Evolutionary conservation across 1,284 basidiomycete species (phyloP).

Genomic region (Blastosporella zonata): DNA sequence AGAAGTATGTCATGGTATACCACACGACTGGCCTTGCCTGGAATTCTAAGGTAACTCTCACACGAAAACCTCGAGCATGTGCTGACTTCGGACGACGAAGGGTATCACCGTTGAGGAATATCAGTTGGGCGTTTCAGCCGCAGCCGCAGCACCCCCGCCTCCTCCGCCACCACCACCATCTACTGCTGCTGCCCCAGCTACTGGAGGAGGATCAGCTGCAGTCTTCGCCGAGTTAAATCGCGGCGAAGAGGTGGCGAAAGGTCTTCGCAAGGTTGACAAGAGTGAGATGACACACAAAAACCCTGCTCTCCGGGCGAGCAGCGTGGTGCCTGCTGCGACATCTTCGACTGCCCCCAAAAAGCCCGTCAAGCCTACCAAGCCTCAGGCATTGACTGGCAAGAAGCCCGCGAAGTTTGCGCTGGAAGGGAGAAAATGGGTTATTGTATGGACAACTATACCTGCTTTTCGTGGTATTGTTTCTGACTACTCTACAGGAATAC

Average conservation of each 20-base stretch:
- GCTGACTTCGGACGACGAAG: constrained; percentile 32
- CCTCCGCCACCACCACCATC: constrained; percentile 48
- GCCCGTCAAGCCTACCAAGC: constrained; percentile 79
- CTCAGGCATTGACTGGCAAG: constrained; percentile 76
- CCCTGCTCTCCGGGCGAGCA: constrained; percentile 73
- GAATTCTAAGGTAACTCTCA: constrained; percentile 71
- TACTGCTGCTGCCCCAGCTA: constrained; percentile 43
- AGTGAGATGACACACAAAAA: constrained; percentile 99
- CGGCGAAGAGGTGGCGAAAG: constrained; percentile 87
- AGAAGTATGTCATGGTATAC: constrained; percentile 83
- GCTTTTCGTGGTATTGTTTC: background rate
- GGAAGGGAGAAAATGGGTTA: constrained; percentile 92
- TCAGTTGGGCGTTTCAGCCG: constrained; percentile 30
- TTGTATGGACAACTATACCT: constrained; percentile 53
- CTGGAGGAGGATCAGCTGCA: constrained; percentile 67
- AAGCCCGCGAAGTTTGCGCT: constrained; percentile 91
- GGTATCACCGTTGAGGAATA: constrained; percentile 63
- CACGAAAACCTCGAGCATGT: background rate
- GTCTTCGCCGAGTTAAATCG: constrained; percentile 94
- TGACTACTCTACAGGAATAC: constrained; percentile 68
- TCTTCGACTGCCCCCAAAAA: constrained; percentile 50
- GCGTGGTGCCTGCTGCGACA: constrained; percentile 55
- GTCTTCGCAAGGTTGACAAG: constrained; percentile 90
- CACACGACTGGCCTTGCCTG: constrained; percentile 89
- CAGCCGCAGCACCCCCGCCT: constrained; percentile 38